Conservation (phyloP, 352 stramenopile species). For the Phytopythium chamaehyphon region DNA sequence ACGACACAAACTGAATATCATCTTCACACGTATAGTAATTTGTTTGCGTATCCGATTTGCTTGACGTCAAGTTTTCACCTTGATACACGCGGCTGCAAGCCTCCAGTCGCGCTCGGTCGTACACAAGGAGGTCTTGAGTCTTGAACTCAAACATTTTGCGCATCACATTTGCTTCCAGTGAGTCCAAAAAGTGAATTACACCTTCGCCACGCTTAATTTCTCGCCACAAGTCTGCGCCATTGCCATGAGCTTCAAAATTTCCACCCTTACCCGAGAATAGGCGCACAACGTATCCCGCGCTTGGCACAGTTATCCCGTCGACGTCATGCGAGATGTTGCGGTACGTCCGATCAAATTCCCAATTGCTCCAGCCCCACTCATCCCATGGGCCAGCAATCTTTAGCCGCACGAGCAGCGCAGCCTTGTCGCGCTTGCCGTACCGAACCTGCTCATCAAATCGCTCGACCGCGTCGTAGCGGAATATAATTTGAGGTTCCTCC, state of each 20-base stretch:
- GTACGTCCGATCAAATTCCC: constrained; percentile 35
- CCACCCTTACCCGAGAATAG: constrained; percentile 36
- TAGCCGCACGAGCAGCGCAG: constrained; percentile 36
- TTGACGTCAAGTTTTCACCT: not conserved
- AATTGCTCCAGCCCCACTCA: constrained; percentile 41
- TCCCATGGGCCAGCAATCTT: constrained; percentile 38
- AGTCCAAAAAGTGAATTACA: constrained; percentile 29
- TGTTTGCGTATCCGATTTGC: not conserved
- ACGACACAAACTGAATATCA: not conserved
- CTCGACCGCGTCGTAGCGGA: constrained; percentile 38
- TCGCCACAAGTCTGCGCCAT: constrained; percentile 24
- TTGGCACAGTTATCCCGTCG: constrained; percentile 15
- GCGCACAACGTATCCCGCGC: constrained; percentile 41
- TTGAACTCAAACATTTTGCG: constrained; percentile 21
- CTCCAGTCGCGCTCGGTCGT: constrained; percentile 13
- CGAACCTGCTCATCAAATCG: constrained; percentile 50
- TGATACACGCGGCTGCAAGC: constrained; percentile 4
- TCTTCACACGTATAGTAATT: not conserved
- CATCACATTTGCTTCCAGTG: constrained; percentile 42
- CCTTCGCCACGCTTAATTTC: constrained; percentile 49
- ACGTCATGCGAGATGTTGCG: constrained; percentile 36
- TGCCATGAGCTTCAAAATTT: constrained; percentile 21
- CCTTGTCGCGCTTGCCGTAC: constrained; percentile 51
- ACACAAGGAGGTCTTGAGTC: constrained; percentile 22
- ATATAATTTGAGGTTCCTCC: constrained; percentile 59